Conservation (phyloP, 192 early-diverging fungal species). For the Backusella mclennaniae region DNA sequence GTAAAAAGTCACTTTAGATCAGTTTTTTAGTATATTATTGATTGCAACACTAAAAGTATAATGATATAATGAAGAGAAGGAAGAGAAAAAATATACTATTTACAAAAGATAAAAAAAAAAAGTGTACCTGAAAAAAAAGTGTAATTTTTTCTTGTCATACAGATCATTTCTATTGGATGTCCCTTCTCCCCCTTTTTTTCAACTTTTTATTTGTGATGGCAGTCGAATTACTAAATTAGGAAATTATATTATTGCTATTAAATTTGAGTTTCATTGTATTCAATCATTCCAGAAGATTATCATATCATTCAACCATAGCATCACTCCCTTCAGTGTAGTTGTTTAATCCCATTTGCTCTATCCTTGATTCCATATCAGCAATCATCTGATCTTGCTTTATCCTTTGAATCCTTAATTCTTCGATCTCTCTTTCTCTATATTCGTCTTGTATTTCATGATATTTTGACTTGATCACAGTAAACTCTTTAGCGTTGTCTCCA, state of each 20-base stretch:
- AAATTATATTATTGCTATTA: background rate
- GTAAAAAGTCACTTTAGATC: background rate
- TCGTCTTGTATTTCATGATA: background rate
- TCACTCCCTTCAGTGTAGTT: background rate
- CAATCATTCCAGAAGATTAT: background rate
- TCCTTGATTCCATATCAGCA: background rate
- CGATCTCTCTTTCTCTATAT: background rate
- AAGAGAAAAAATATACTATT: background rate
- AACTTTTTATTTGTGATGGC: background rate
- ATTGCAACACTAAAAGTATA: background rate
- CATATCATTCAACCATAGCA: background rate
- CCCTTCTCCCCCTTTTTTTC: background rate
- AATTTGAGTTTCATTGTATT: background rate
- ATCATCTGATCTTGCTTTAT: background rate
- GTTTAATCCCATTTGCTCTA: background rate
- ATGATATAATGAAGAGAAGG: background rate
- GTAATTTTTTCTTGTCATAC: background rate
- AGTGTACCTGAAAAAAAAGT: background rate
- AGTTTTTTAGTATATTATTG: background rate
- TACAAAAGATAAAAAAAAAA: background rate
- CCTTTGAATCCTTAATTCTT: constrained; percentile 5
- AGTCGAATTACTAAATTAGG: background rate
- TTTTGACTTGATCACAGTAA: background rate
- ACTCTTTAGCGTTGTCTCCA: background rate
- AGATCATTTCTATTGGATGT: background rate